phyloP scores from a whole-genome alignment of 2,329 filamentous ascomycete species.

The Sporothrix pseudoabietina region DNA sequence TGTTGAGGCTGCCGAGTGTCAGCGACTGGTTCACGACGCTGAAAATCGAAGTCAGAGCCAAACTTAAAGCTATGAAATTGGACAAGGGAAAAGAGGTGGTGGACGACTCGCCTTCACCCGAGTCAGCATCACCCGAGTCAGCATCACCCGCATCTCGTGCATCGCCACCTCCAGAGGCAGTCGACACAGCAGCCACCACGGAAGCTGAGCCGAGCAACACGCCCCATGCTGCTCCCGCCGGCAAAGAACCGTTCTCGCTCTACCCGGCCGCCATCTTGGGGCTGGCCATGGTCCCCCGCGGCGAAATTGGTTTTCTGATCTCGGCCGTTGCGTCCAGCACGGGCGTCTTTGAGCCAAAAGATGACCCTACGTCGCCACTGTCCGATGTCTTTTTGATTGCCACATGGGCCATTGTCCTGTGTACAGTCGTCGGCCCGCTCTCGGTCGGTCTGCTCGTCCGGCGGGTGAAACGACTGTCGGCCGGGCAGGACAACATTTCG shows the following conservation, averaged over 20 bases:
- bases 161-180: background rate
- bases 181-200: background rate
- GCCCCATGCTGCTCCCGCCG: slow-evolving; percentile 36
- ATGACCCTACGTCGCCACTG: background rate
- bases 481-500: background rate
- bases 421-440: slow-evolving; percentile 56
- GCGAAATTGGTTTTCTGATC: slow-evolving; percentile 79
- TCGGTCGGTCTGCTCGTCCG: slow-evolving; percentile 51
- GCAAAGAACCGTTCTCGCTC: slow-evolving; percentile 58
- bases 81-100: background rate
- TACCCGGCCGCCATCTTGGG: slow-evolving; percentile 69
- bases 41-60: background rate
- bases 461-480: slow-evolving; percentile 44
- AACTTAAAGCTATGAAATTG: background rate
- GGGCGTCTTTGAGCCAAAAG: slow-evolving; percentile 44
- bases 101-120: too few species aligned
- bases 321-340: slow-evolving; percentile 65
- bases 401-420: slow-evolving; percentile 59
- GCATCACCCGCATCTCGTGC: background rate
- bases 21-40: background rate
- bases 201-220: too few species aligned
- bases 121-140: background rate
- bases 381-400: slow-evolving; percentile 56
- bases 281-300: slow-evolving; percentile 71
- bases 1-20: slow-evolving; percentile 29